These are phyloP conservation scores for Kodamaea plutei DNA, from an alignment of 1,139 yeast genomes.

Conservation along the genomic window DNA sequence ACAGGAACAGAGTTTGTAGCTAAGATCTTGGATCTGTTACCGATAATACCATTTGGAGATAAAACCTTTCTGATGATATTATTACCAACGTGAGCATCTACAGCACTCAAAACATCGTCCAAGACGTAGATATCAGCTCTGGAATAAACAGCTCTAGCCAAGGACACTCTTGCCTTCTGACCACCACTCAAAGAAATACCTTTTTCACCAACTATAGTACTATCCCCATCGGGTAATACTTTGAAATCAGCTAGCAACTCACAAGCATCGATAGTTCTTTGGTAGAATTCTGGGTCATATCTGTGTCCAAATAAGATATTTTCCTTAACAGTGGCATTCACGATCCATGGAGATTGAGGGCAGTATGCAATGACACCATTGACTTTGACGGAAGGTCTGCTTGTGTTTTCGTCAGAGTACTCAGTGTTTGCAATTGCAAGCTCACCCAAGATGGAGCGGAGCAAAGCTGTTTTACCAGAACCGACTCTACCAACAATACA, in stretches of 20 bases:
- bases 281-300: slow-evolving; percentile 17
- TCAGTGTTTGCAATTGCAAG: slow-evolving; percentile 11
- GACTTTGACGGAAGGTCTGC: slow-evolving; percentile 11
- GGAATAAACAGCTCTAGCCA: slow-evolving; percentile 24
- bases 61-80: slow-evolving; percentile 17
- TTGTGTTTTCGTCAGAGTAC: background rate
- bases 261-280: slow-evolving; percentile 19
- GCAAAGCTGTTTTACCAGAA: slow-evolving; percentile 24
- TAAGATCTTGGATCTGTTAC: slow-evolving; percentile 19
- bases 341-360: slow-evolving; percentile 22
- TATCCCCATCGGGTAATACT: slow-evolving; percentile 22
- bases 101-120: slow-evolving; percentile 25
- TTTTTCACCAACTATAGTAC: slow-evolving; percentile 23
- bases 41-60: slow-evolving; percentile 16
- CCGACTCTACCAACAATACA: slow-evolving; percentile 30
- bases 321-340: slow-evolving; percentile 21
- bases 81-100: slow-evolving; percentile 25
- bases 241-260: slow-evolving; percentile 19
- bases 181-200: slow-evolving; percentile 26
- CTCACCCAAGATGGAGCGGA: slow-evolving; percentile 24
- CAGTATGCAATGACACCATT: slow-evolving; percentile 25
- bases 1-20: slow-evolving; percentile 22
- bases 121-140: slow-evolving; percentile 21
- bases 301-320: slow-evolving; percentile 22
- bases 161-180: slow-evolving; percentile 23